These are phyloP conservation scores for Fragaria nilgerrensis DNA, from an alignment of 306 rosid species.

Conservation along the genomic window DNA sequence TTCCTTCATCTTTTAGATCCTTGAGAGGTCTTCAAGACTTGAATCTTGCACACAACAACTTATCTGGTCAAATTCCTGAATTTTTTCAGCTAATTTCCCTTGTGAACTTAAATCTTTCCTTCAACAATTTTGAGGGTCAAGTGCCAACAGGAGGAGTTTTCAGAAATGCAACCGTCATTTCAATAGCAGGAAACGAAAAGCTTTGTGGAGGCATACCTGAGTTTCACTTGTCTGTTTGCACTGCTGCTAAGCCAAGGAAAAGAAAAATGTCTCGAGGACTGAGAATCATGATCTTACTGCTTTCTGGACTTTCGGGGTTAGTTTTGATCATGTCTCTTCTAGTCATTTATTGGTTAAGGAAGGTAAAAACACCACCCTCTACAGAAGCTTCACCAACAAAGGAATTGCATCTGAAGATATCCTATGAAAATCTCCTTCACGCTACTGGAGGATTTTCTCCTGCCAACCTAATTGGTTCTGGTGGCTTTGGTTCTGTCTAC, in stretches of 20 bases:
- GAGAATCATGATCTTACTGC: slow-evolving; percentile 10
- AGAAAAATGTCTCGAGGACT: neutral
- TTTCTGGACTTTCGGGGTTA: slow-evolving; percentile 11
- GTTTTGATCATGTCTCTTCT: slow-evolving; percentile 1
- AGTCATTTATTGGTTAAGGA: neutral
- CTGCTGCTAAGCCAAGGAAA: neutral
- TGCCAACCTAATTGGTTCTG: slow-evolving; percentile 21
- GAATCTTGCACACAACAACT: slow-evolving; percentile 25
- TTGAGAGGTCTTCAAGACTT: slow-evolving; percentile 20
- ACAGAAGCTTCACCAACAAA: neutral
- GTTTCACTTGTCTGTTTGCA: slow-evolving; percentile 15
- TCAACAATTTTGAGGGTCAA: slow-evolving; percentile 31
- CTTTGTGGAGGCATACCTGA: slow-evolving; percentile 25
- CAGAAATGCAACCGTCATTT: slow-evolving; percentile 11
- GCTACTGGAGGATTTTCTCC: slow-evolving; percentile 27
- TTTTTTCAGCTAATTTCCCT: slow-evolving; percentile 8
- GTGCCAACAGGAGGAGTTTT: slow-evolving; percentile 26
- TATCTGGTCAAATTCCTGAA: slow-evolving; percentile 19
- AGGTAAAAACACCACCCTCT: neutral
- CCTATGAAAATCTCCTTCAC: slow-evolving; percentile 16
- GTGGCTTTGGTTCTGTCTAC: slow-evolving; percentile 23
- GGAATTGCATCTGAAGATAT: slow-evolving; percentile 11
- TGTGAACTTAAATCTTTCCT: slow-evolving; percentile 24
- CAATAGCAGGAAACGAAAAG: slow-evolving; percentile 16
- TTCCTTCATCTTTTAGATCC: slow-evolving; percentile 24